phyloP scores from a whole-genome alignment of 257 asterid species.

The Nicotiana paniculata region DNA sequence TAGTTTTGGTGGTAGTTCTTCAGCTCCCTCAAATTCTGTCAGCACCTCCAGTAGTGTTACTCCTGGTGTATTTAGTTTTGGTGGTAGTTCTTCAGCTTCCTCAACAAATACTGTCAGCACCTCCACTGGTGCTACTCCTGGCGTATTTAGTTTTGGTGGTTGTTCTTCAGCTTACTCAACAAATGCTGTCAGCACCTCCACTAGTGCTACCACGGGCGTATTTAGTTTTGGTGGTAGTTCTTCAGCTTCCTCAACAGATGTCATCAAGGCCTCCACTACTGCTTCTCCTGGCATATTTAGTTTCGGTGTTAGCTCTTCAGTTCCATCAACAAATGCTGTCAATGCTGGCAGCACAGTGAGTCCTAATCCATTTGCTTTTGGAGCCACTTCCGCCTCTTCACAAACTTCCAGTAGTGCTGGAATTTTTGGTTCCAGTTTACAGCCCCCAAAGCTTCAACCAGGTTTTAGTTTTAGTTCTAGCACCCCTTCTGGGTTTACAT shows the following conservation, averaged over 20 bases:
- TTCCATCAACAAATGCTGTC: slow-evolving; percentile 37
- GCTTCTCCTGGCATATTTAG: slow-evolving; percentile 28
- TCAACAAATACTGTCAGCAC: slow-evolving; percentile 19
- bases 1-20: slow-evolving; percentile 31
- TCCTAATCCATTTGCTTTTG: slow-evolving; percentile 21
- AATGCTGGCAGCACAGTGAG: slow-evolving; percentile 23
- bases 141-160: slow-evolving; percentile 27
- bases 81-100: slow-evolving; percentile 22
- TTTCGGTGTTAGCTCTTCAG: slow-evolving; percentile 37
- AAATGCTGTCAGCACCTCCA: slow-evolving; percentile 24
- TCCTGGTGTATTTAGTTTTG: slow-evolving; percentile 29
- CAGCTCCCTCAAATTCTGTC: slow-evolving; percentile 24
- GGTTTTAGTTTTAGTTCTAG: slow-evolving; percentile 37
- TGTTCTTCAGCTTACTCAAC: slow-evolving; percentile 15
- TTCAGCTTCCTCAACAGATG: slow-evolving; percentile 15
- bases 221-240: slow-evolving; percentile 32
- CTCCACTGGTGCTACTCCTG: slow-evolving; percentile 29
- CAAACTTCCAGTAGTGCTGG: slow-evolving; percentile 4
- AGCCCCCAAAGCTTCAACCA: slow-evolving; percentile 23
- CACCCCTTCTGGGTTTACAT: slow-evolving; percentile 40
- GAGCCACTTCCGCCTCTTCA: not conserved
- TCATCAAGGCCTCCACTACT: slow-evolving; percentile 26
- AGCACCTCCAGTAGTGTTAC: slow-evolving; percentile 27
- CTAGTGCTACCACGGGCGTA: slow-evolving; percentile 24
- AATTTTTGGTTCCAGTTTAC: slow-evolving; percentile 37